Evolutionary conservation across 192 early-diverging fungal genomes (phyloP).

Genomic region (Spinellus fusiger): DNA sequence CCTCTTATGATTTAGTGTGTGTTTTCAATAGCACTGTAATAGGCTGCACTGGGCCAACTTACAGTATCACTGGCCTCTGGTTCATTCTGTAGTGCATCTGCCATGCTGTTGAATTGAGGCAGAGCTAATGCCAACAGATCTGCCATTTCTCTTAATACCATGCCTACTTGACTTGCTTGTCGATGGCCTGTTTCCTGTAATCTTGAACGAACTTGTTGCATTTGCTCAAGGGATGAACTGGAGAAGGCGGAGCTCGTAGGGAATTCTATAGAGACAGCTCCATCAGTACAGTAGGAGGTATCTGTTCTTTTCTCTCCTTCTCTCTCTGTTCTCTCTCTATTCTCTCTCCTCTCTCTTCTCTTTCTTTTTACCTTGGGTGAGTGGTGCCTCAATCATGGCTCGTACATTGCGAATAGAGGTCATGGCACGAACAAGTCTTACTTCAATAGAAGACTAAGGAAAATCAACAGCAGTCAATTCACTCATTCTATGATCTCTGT

Average conservation of each 20-base stretch:
- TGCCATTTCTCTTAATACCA: constrained; percentile 28
- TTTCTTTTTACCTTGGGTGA: constrained; percentile 12
- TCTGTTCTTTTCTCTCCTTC: background rate
- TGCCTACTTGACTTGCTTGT: constrained; percentile 25
- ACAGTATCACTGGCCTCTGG: background rate
- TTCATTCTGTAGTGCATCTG: constrained; percentile 1
- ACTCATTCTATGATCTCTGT: background rate
- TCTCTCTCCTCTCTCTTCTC: background rate
- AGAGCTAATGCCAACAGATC: constrained; percentile 12
- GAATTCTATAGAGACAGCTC: constrained; percentile 1
- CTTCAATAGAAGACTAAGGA: constrained; percentile 22
- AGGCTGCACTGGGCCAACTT: background rate
- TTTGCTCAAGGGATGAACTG: constrained; percentile 15
- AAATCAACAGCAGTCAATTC: background rate
- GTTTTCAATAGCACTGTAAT: background rate
- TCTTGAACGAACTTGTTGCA: constrained; percentile 23
- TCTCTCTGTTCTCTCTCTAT: background rate
- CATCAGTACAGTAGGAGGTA: background rate
- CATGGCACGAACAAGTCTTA: constrained; percentile 22
- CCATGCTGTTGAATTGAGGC: constrained; percentile 16
- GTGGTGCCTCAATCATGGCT: constrained; percentile 17
- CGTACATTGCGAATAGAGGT: constrained; percentile 27
- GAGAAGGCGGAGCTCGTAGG: constrained; percentile 3
- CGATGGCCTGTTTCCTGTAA: constrained; percentile 12
- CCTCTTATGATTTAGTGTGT: background rate